A percentile compares a stretch with the other conserved stretches of the same genome.
Conservation (phyloP, 2,329 filamentous ascomycete genomes). For the Fusarium euwallaceae region DNA sequence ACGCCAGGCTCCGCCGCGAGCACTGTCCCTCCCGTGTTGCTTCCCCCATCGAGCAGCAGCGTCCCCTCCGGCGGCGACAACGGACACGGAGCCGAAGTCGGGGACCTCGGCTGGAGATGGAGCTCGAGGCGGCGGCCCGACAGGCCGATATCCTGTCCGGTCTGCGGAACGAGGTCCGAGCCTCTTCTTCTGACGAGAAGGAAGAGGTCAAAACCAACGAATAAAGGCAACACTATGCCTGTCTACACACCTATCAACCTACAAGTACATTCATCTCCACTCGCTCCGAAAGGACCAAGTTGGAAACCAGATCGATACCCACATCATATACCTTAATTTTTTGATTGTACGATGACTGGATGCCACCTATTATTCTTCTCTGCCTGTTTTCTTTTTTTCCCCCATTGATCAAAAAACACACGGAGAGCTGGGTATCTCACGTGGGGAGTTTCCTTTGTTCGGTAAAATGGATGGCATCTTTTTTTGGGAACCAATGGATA, state of each 20-base stretch:
- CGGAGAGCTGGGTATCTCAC: constrained; percentile 38
- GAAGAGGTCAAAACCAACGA: constrained; percentile 28
- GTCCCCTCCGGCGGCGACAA: constrained; percentile 51
- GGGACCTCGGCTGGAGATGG: constrained; percentile 49
- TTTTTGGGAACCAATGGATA: constrained; percentile 5
- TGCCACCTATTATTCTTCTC: constrained; percentile 8
- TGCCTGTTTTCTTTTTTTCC: constrained; percentile 2
- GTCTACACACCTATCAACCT: neutral
- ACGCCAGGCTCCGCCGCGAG: constrained; percentile 58
- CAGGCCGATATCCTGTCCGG: constrained; percentile 49
- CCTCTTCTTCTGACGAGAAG: constrained; percentile 40
- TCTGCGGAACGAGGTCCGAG: constrained; percentile 53
- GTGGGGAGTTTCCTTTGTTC: constrained; percentile 16
- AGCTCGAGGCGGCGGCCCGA: constrained; percentile 41
- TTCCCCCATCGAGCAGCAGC: constrained; percentile 51
- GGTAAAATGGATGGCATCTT: constrained; percentile 11
- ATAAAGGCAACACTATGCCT: constrained; percentile 11
- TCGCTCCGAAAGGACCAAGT: constrained; percentile 14
- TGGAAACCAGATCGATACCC: constrained; percentile 33
- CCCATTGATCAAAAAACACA: neutral
- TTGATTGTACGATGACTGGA: constrained; percentile 32
- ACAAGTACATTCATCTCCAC: neutral
- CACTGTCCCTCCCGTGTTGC: constrained; percentile 58
- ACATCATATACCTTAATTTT: constrained; percentile 27
- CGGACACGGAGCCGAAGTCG: constrained; percentile 57